Evolutionary conservation across 768 basidiomycete species (phyloP), one percentile per base, ranked within the genome.

Genomic region (Suillus americanus): DNA sequence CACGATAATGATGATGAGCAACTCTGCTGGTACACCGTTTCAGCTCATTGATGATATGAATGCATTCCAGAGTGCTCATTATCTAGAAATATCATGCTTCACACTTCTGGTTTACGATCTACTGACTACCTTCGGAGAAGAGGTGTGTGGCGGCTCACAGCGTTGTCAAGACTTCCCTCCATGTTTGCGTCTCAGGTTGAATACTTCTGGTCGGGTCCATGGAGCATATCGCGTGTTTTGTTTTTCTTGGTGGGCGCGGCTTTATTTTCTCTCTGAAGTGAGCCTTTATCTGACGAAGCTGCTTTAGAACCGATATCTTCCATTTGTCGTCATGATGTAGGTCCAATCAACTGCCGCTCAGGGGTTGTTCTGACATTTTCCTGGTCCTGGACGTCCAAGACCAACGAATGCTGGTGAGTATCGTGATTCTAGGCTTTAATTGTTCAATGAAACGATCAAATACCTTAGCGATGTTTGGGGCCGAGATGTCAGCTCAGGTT

Each of bases 131-230:
- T 60, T 66, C 14, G 63, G 56, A 20, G 35, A 66, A 54, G 63
- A 64, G 63, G 65, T 61, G 46, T 33, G 62, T 38, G n/a, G 13
- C 13, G 12, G 35, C 37, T 38, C 35, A 54, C 55, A 10, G 10
- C 30, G 3, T 53, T 13, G 40, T n/a, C 28, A 20, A 35, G 30
- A 35, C 7, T 57, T 35, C n/a, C n/a, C 51, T 30, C 2, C 41
- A 40, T 23, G 4, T n/a, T 20, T 30, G 53, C 23, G 37, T 56
- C 23, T 16, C 45, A 65, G 64, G 64, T 65, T 16, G 62, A 65
- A 37, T 62, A 40, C 41, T 65, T 65, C 50, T 65, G 64, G 64
- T 62, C 37, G n/a, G 64, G 64, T 20, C 38, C 64, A 53, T 65
- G 64, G 64, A 65, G 37, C 6, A 14, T 54, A 10, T 65, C 64